Base-by-base conservation (phyloP, 306 rosid species). In the Dalbergia cochinchinensis region DNA sequence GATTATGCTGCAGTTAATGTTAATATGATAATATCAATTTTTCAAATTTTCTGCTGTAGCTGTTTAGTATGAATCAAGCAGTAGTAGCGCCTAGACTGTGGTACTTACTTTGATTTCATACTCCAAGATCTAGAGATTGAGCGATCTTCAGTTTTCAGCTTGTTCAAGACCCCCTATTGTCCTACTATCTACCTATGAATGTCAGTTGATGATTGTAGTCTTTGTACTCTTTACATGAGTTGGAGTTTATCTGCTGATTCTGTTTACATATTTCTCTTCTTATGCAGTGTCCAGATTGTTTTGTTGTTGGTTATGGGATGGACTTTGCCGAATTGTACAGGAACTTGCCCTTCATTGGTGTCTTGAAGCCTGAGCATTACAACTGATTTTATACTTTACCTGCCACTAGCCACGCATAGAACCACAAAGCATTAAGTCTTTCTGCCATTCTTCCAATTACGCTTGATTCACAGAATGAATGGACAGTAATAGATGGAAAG, bases 241-340 rank as follows among this genome's bases (percentile, higher is more conserved):
- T 75, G 65, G 65, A 76, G 50, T 19, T 54, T 59, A 33, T 11
- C 3, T 31, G 15, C 53, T 82, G 62, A 80, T 47, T 80, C 42
- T 73, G 34, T 66, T 37, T 63, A 51, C 72, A 58, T 18, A 14
- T 50, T 78, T 72, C 35, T 54, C 57, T 50, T 48, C 8, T 11
- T 59, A 69, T 82, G 88, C 98, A 94, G 99, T 92, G 98, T 64
- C 94, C 97, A 65, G 89, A 95, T 78, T 71, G 70, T 59, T 95
- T 95, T 83, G 96, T 95, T 8, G 99, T 95, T 74, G 99, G 99
- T 16, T 95, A 92, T 39, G 98, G 99, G 47, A 76, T 95, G 97
- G 99, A 95, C 84, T 91, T 74, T 63, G 96, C 91, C 0, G 98
- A 95, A 79, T 13, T 78, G 4, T 95, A 92, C 69, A 88, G 99